Base-by-base conservation (phyloP, 176 grass and related monocot genomes). In the Carex kokanica region DNA sequence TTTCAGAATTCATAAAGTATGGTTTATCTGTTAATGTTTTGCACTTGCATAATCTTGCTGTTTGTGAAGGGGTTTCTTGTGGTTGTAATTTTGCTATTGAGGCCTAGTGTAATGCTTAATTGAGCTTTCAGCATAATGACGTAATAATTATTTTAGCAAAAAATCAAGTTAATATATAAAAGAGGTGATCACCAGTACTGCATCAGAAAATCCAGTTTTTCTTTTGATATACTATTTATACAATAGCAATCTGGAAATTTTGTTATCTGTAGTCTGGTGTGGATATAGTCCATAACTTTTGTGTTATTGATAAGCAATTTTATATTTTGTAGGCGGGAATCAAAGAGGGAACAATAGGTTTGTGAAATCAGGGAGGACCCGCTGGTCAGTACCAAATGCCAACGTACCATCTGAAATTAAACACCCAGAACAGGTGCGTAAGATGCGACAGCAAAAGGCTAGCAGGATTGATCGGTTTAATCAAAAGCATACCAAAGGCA, bases 351-450 rank as follows among this genome's bases (percentile, higher is more conserved):
- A 91, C 58, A 91, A 81, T 16, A 88, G 77, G 24, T 59, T 90
- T 43, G 17, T 73, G 18, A 40, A 81, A 54, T 82, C 70, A 6
- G 90, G 84, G 49, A 85, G 74, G 0, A 67, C 72, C 15, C 84
- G 80, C 17, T 7, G 80, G 86, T 86, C 81, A 0, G 84, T 98
- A 79, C 95, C 91, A 3, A 93, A 98, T 60, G 88, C 89, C 6
- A 64, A 98, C 5, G 91, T 95, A 27, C 86, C 88, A 38, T 95
- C 91, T 3, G 92, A 98, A 84, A 85, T 93, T 71, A 95, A 92
- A 80, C 84, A 95, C 18, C 88, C 84, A 0, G 80, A 95, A 29
- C 96, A 95, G 70, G 84, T 99, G 86, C 86, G 88, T 64, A 99
- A 93, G 86, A 67, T 78, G 27, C 91, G 96, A 85, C 96, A 95